These are phyloP conservation scores for Earliella scabrosa DNA, from an alignment of 1,284 basidiomycete genomes.

Conservation along the genomic window DNA sequence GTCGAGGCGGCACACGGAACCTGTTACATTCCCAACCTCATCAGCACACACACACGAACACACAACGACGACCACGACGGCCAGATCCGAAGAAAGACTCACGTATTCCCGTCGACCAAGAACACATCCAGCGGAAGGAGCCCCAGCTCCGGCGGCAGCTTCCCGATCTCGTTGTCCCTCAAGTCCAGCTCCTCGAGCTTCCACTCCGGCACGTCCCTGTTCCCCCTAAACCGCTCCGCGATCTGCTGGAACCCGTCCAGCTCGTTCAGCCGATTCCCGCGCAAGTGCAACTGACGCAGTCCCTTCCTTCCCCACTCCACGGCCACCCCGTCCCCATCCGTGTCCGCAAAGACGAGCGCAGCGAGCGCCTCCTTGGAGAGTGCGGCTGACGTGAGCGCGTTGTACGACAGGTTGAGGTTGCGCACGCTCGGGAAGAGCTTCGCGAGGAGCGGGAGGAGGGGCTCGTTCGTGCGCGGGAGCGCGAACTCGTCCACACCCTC, in stretches of 20 bases:
- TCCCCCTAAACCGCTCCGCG: conserved; percentile 64
- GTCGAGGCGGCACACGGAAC: conserved; percentile 78
- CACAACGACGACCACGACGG: too few species aligned
- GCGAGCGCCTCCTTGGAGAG: conserved; percentile 51
- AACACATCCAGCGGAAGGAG: conserved; percentile 77
- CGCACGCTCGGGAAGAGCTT: conserved; percentile 70
- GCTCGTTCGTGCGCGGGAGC: conserved; percentile 49
- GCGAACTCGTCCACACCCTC: conserved; percentile 35
- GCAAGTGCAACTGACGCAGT: conserved; percentile 63
- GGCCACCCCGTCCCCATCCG: conserved; percentile 1
- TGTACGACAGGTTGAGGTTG: conserved; percentile 76
- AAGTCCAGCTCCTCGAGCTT: conserved; percentile 79
- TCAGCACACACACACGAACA: background rate
- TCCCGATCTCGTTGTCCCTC: conserved; percentile 76
- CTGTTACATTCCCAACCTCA: conserved; percentile 39
- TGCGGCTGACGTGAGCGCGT: conserved; percentile 58
- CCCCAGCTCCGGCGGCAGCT: conserved; percentile 69
- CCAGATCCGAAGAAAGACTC: too few species aligned
- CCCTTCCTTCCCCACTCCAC: conserved; percentile 50
- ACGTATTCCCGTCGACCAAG: conserved; percentile 84
- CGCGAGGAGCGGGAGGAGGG: conserved; percentile 59
- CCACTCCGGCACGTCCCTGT: conserved; percentile 66
- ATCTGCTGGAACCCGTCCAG: conserved; percentile 65
- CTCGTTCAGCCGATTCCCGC: conserved; percentile 65
- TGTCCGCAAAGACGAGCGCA: conserved; percentile 48